Conservation (phyloP, 1,284 basidiomycete genomes). For the Xerocomus tenax region DNA sequence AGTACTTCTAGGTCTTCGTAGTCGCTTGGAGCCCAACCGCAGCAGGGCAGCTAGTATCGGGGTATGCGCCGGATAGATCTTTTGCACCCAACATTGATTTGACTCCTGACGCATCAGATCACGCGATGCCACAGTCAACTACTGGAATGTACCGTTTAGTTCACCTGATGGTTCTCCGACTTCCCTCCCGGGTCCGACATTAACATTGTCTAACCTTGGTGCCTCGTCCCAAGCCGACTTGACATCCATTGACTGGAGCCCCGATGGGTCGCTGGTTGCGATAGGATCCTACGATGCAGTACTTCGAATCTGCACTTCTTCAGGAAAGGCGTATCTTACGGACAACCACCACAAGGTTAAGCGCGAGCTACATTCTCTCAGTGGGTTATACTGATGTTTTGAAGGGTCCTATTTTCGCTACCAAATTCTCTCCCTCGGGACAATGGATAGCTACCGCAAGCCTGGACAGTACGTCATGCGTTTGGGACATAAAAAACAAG, state of each 20-base stretch:
- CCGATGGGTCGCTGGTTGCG: slow-evolving; percentile 61
- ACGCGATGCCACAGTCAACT: slow-evolving; percentile 64
- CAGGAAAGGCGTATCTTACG: slow-evolving; percentile 53
- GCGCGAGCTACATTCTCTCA: background rate
- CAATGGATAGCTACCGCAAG: slow-evolving; percentile 64
- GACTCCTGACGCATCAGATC: slow-evolving; percentile 40
- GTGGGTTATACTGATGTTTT: slow-evolving; percentile 17
- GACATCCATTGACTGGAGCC: slow-evolving; percentile 68
- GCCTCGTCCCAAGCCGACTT: slow-evolving; percentile 48
- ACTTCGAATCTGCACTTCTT: slow-evolving; percentile 52
- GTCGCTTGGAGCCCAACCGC: slow-evolving; percentile 70
- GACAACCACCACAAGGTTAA: slow-evolving; percentile 57
- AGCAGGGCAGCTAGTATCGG: slow-evolving; percentile 60
- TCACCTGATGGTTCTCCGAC: slow-evolving; percentile 26
- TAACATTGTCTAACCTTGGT: slow-evolving; percentile 44
- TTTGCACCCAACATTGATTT: background rate
- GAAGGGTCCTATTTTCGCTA: slow-evolving; percentile 69
- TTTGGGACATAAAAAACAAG: slow-evolving; percentile 68
- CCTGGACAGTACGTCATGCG: slow-evolving; percentile 63
- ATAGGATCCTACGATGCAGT: slow-evolving; percentile 67
- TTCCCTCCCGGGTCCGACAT: slow-evolving; percentile 30
- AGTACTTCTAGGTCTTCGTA: slow-evolving; percentile 58
- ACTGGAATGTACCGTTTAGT: slow-evolving; percentile 61
- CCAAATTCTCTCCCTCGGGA: slow-evolving; percentile 62
- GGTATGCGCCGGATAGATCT: slow-evolving; percentile 38